phyloP scores from a whole-genome alignment of 768 basidiomycete genomes.

The Macrolepiota fuliginosa region DNA sequence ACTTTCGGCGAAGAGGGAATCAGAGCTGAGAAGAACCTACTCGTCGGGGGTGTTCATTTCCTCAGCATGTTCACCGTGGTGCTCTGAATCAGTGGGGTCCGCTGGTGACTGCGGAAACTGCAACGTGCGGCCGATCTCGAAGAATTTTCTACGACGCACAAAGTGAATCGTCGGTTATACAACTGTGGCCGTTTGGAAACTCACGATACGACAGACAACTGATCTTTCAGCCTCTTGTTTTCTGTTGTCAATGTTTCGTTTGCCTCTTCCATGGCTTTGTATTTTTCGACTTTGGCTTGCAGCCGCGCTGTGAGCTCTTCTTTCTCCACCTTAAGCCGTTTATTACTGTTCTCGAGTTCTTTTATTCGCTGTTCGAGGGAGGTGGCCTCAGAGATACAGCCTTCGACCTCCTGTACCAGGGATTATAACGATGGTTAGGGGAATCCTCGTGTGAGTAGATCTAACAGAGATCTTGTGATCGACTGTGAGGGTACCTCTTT shows the following conservation, averaged over 20 bases:
- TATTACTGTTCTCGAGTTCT: neutral
- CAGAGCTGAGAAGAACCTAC: neutral
- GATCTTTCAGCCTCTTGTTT: neutral
- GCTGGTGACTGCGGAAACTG: neutral
- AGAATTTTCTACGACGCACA: neutral
- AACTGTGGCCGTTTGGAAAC: neutral
- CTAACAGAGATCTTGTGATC: too few relatives aligned
- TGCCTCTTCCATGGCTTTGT: neutral
- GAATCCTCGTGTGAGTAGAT: too few relatives aligned
- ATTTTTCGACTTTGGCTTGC: neutral
- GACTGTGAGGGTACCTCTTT: too few relatives aligned
- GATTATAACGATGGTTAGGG: too few relatives aligned
- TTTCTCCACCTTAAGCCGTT: neutral
- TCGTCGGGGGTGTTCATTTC: neutral
- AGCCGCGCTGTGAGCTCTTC: neutral
- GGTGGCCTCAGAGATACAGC: neutral
- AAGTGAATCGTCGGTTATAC: neutral
- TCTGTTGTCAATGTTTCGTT: neutral
- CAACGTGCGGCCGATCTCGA: neutral
- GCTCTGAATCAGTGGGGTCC: neutral
- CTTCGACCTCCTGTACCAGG: neutral
- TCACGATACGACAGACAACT: neutral
- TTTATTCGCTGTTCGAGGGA: neutral
- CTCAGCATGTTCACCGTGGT: neutral
- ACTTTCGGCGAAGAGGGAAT: neutral